phyloP scores from a whole-genome alignment of 306 rosid species.

The Rosa chinensis region DNA sequence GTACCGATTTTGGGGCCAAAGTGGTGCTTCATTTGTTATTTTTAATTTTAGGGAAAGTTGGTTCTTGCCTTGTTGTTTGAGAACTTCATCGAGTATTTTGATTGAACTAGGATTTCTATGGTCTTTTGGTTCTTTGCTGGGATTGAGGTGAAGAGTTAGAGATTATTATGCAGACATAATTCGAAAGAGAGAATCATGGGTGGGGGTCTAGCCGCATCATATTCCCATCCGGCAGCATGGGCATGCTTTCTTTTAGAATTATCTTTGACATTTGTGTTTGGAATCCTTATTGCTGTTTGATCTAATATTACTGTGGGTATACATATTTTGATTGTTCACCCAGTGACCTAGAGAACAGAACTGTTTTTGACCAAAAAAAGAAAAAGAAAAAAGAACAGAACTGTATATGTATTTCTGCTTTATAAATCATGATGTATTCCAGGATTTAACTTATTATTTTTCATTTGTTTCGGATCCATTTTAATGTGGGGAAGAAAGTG shows the following conservation, averaged over 20 bases:
- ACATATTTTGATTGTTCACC: no score
- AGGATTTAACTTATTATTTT: background rate
- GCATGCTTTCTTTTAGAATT: no score
- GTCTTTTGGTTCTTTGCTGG: background rate
- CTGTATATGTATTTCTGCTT: background rate
- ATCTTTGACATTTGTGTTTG: no score
- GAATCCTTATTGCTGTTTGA: no score
- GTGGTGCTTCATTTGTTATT: background rate
- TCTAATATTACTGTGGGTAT: no score
- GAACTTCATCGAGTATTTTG: background rate
- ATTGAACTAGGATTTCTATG: background rate
- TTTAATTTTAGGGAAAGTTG: background rate
- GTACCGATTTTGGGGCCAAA: background rate
- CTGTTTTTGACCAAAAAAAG: background rate
- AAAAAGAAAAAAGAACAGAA: background rate
- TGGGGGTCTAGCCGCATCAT: no score
- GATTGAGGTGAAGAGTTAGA: background rate
- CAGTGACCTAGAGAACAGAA: no score
- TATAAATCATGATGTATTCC: background rate
- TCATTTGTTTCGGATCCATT: background rate
- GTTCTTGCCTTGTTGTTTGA: background rate
- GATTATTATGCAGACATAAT: background rate
- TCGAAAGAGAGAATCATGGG: no score
- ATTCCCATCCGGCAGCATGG: no score
- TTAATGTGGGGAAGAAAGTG: background rate